Percentiles rank a stretch among this genome's conserved stretches.
Evolutionary conservation across 305 asterid species (phyloP).

Genomic region (Petunia hybrid): DNA sequence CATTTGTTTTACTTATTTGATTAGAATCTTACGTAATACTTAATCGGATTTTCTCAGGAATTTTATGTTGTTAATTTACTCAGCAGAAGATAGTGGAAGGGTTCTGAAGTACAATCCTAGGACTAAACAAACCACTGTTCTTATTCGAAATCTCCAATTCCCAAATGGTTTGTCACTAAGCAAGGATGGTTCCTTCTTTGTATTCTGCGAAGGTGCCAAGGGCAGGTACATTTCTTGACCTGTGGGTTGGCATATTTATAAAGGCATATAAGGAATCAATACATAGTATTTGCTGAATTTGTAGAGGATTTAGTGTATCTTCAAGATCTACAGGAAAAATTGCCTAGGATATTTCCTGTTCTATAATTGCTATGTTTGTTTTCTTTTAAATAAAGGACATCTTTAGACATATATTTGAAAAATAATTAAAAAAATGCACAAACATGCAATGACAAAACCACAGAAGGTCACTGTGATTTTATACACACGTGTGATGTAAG

Average conservation of each 20-base stretch:
- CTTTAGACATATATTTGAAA: background rate
- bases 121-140: conserved; percentile 77
- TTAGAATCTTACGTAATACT: background rate
- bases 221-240: conserved; percentile 61
- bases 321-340: background rate
- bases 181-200: conserved; percentile 83
- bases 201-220: conserved; percentile 67
- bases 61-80: conserved; percentile 69
- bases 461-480: background rate
- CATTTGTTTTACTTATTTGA: background rate
- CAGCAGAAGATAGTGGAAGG: conserved; percentile 84
- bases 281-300: background rate
- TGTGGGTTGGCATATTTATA: background rate
- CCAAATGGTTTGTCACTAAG: conserved; percentile 90
- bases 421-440: background rate
- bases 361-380: background rate
- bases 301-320: background rate
- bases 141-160: conserved; percentile 69
- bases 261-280: background rate
- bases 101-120: conserved; percentile 70
- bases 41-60: conserved; percentile 58
- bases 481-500: background rate
- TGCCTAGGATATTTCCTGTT: background rate
- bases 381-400: background rate
- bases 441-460: background rate